Base-by-base conservation (phyloP, 306 rosid species). In the Cicer arietinum region DNA sequence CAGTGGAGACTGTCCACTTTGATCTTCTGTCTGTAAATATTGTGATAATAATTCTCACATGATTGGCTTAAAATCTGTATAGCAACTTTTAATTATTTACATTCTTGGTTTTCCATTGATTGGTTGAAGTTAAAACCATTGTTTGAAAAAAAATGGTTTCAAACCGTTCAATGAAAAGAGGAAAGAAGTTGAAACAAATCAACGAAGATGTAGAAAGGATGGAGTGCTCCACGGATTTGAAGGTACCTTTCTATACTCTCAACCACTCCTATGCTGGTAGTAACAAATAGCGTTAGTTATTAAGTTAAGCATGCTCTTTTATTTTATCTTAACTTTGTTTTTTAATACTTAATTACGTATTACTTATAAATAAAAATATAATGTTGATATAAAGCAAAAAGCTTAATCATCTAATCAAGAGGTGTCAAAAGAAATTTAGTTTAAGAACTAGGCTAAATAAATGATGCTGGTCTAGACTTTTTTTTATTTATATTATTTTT, bases 21-120 rank as follows among this genome's bases (percentile, higher is more conserved):
- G 50, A 50, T 65, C 50, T 43, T 71, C 51, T 37, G 5, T 57
- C 7, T 67, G 82, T 76, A 80, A 52, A 72, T 37, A 76, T 54
- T 17, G 71, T 54, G 60, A 71, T 69, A 46, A 25, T 17, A 61
- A 44, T 63, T 37, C 25, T 20, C 60, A 22, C 48, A 39, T 25
- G 39, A n/a, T 58, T 67, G 69, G 70, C 63, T 17, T 16, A 14
- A 42, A 48, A 44, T 52, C 51, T 74, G 50, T 73, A 73, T 58
- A 59, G 71, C 61, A 48, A n/a, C 39, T 5, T 46, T 2, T 61
- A 7, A 44, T 17, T 41, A 7, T 56, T 76, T n/a, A 14, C 20
- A 54, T 3, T 54, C 25, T 53, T 7, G 67, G 50, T 25, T 48
- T n/a, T 11, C 73, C 42, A 18, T 22, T 57, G 51, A 11, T 11